A percentile compares a stretch with the other conserved stretches of the same genome.
phyloP scores from a whole-genome alignment of 176 grass and related monocot genomes.

The Puccinellia tenuiflora region DNA sequence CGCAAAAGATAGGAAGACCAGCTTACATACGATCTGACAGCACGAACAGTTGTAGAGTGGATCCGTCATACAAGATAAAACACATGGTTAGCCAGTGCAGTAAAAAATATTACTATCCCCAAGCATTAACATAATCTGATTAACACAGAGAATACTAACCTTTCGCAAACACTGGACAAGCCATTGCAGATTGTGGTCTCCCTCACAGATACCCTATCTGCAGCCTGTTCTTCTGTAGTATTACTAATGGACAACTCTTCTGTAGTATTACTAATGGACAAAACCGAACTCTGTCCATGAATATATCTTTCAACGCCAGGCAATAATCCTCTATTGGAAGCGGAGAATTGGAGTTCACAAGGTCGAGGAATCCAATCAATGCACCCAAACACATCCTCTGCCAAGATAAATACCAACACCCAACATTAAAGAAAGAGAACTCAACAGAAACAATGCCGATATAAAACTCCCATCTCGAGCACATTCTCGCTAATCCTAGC shows the following conservation, averaged over 20 bases:
- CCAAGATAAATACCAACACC: not conserved
- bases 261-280: constrained; percentile 2
- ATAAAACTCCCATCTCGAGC: not conserved
- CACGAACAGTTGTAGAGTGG: constrained; percentile 9
- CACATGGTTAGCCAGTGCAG: not conserved
- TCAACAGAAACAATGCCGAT: not conserved
- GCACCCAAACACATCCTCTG: constrained; percentile 38
- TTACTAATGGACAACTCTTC: constrained; percentile 7
- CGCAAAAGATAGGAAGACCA: constrained; percentile 12
- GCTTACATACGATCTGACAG: constrained; percentile 23
- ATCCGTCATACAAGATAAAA: not conserved
- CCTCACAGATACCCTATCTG: not conserved
- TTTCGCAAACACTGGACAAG: constrained; percentile 28
- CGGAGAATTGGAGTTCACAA: constrained; percentile 16
- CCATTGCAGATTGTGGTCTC: not conserved
- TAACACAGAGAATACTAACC: constrained; percentile 23
- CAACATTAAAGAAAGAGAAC: not conserved
- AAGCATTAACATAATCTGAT: not conserved
- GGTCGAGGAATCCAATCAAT: constrained; percentile 38
- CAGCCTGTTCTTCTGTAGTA: constrained; percentile 4
- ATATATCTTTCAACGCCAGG: not conserved
- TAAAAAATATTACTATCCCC: not conserved
- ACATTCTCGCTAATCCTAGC: not conserved
- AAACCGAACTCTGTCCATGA: not conserved
- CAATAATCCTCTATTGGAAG: constrained; percentile 17